Base-by-base conservation (phyloP, 768 basidiomycete genomes). In the Podaxis rugospora region DNA sequence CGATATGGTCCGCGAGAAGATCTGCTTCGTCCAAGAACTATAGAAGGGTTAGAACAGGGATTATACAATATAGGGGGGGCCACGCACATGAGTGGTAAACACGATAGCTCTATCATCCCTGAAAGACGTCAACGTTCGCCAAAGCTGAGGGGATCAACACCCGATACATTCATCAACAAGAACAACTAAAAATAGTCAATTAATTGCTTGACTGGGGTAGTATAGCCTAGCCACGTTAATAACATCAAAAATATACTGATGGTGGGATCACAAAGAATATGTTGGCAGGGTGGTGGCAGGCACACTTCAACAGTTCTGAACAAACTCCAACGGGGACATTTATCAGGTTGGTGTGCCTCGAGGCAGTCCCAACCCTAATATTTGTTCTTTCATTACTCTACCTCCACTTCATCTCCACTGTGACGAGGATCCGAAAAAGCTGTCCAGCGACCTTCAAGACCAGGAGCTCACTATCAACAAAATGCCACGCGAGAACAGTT, bases 141-240 rank as follows among this genome's bases (percentile, higher is more conserved):
- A 93, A 5, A 93, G 72, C 90, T 91, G 37, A 93, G 72, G 2
- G 90, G 91, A 68, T 93, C 91, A 10, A 93, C 87, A 2, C 91
- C 91, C 23, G 88, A 90, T 1, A 67, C 87, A 88, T 69, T 87
- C 85, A 65, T 86, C 85, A 9, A 85, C 82, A n/a, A 84, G 75
- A 35, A 85, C 76, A 61, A 86, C 79, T 82, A 47, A 2, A 61
- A 32, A 44, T 51, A 28, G 60, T 56, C 25, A n/a, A n/a, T 28
- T 36, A 52, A 25, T 59, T 44, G 55, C 14, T 21, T 40, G 27
- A n/a, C 37, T 49, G 11, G 14, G n/a, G 18, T 18, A 39, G 21
- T n/a, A 53, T 23, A 32, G n/a, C n/a, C n/a, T n/a, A n/a, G 23
- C 18, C 16, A 25, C 25, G 23, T 32, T 32, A 32, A 32, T 44